Conservation (phyloP, 2,329 filamentous ascomycete species). For the Neobulgaria alba region DNA sequence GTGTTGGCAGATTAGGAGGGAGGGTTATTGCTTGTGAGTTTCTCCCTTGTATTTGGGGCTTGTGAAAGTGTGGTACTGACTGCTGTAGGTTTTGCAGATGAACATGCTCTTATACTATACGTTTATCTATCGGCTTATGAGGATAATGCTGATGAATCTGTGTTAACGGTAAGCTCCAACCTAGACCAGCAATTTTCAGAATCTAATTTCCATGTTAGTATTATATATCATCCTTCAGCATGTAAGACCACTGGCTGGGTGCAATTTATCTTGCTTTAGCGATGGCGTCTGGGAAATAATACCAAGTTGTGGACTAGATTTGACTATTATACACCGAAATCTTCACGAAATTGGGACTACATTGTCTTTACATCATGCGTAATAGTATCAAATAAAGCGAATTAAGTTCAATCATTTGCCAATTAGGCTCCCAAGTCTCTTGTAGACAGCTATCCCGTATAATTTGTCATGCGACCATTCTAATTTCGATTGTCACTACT, state of each 20-base stretch:
- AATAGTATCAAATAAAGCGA: too few species aligned
- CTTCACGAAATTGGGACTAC: too few species aligned
- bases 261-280: conserved; percentile 10
- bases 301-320: conserved; percentile 6
- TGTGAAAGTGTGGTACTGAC: conserved; percentile 17
- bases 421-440: too few species aligned
- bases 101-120: conserved; percentile 73
- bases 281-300: conserved; percentile 15
- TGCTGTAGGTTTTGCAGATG: conserved; percentile 58
- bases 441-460: too few species aligned
- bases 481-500: too few species aligned
- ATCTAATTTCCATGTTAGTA: conserved; percentile 34
- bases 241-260: conserved; percentile 10
- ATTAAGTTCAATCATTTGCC: too few species aligned
- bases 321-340: too few species aligned
- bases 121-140: conserved; percentile 71
- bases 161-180: conserved; percentile 56
- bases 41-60: conserved; percentile 2
- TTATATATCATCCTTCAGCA: conserved; percentile 49
- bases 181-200: not conserved
- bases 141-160: conserved; percentile 59
- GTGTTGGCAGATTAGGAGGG: conserved; percentile 80
- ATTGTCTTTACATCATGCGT: too few species aligned
- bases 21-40: conserved; percentile 79
- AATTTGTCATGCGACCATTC: too few species aligned